phyloP scores from a whole-genome alignment of 305 asterid species.

The Ilex paraguariensis region DNA sequence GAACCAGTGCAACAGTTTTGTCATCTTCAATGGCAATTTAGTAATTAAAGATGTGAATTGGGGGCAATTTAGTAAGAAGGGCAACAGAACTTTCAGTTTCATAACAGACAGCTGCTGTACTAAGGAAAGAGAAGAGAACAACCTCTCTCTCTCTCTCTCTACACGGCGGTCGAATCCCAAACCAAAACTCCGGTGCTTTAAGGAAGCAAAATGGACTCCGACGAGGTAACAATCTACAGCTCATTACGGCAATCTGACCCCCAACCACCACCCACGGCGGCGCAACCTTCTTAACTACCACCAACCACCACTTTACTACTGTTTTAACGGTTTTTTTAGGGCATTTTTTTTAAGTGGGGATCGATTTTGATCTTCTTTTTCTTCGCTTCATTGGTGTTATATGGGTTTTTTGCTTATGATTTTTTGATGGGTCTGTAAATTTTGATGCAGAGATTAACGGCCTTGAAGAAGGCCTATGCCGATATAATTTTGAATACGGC shows the following conservation, averaged over 20 bases:
- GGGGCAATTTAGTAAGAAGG: conserved; percentile 15
- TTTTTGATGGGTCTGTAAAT: conserved; percentile 6
- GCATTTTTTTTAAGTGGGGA: neutral
- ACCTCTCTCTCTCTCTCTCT: conserved; percentile 8
- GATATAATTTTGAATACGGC: conserved; percentile 70
- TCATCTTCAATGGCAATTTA: conserved; percentile 14
- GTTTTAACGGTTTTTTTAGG: conserved; percentile 9
- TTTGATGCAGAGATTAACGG: conserved; percentile 51
- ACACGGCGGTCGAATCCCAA: conserved; percentile 29
- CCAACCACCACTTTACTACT: conserved; percentile 34
- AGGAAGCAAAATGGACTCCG: conserved; percentile 57
- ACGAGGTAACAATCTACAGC: conserved; percentile 42
- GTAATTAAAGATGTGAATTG: conserved; percentile 13
- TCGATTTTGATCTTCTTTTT: conserved; percentile 11
- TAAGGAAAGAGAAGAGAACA: conserved; percentile 23
- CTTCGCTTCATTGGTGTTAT: conserved; percentile 4
- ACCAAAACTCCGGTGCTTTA: conserved; percentile 26
- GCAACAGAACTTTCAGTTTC: conserved; percentile 1
- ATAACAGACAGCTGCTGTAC: conserved; percentile 40
- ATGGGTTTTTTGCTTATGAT: conserved; percentile 1
- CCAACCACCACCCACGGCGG: conserved; percentile 20
- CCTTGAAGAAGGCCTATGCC: conserved; percentile 80
- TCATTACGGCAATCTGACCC: conserved; percentile 4
- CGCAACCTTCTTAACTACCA: conserved; percentile 21
- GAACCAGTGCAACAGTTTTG: conserved; percentile 1